Conservation (phyloP, 2,329 filamentous ascomycete species). For the Penicillium hesseltinei region DNA sequence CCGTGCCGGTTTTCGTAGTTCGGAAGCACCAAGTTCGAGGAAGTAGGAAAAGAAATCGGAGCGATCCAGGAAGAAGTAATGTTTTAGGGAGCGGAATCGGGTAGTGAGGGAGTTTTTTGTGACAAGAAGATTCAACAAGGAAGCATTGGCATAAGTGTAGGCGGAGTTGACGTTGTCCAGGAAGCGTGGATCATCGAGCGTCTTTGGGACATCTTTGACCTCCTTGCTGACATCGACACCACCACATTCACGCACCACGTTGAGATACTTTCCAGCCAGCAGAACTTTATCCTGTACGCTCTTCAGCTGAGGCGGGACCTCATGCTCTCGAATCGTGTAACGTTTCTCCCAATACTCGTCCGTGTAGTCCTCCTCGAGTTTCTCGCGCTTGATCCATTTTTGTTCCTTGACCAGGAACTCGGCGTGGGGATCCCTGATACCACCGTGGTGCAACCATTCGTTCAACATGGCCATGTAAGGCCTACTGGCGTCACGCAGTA, state of each 20-base stretch:
- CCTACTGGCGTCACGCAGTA: constrained; percentile 82
- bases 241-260: constrained; percentile 94
- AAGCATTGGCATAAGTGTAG: constrained; percentile 93
- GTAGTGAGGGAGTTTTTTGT: constrained; percentile 90
- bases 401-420: constrained; percentile 96
- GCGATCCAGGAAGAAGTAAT: constrained; percentile 98
- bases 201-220: constrained; percentile 81
- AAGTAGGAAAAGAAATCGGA: constrained; percentile 99
- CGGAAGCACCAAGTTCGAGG: constrained; percentile 83
- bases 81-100: constrained; percentile 84
- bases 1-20: constrained; percentile 85
- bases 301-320: constrained; percentile 88
- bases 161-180: constrained; percentile 94
- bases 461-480: constrained; percentile 99
- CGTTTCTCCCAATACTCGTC: constrained; percentile 99
- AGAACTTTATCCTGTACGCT: constrained; percentile 91
- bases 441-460: constrained; percentile 95
- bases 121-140: constrained; percentile 82
- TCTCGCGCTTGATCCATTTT: constrained; percentile 87
- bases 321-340: constrained; percentile 88
- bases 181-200: constrained; percentile 88
- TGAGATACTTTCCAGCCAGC: constrained; percentile 93
- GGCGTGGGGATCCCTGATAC: constrained; percentile 87
- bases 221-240: constrained; percentile 91
- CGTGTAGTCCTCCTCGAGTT: constrained; percentile 92